phyloP scores from a whole-genome alignment of 2,329 filamentous ascomycete species.

The Colletotrichum nymphaeae region DNA sequence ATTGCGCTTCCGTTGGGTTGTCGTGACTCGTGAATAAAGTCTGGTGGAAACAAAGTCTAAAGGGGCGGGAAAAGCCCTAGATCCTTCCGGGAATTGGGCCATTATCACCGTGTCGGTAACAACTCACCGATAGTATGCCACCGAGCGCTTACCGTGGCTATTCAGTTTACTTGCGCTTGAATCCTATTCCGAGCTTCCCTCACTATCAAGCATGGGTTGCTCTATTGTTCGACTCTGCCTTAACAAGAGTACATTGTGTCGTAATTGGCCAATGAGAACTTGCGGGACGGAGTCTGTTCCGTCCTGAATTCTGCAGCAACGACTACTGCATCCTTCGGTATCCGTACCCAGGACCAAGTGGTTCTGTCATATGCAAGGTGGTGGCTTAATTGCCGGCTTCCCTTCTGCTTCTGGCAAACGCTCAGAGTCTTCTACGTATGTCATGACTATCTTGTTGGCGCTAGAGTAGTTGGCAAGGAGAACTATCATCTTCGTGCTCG shows the following conservation, averaged over 20 bases:
- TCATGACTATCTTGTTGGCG: not conserved
- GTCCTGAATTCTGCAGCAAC: not conserved
- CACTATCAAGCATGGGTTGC: not conserved
- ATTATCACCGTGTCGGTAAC: not conserved
- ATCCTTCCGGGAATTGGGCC: not conserved
- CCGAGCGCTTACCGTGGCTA: not conserved
- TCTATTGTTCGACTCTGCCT: not conserved
- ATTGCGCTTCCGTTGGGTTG: not conserved
- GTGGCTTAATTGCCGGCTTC: constrained; percentile 1
- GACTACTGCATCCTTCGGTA: not conserved
- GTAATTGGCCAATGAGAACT: not conserved
- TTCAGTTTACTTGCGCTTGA: not conserved
- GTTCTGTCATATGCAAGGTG: not conserved
- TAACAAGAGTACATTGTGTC: not conserved
- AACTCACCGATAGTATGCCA: not conserved
- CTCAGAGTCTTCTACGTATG: not conserved
- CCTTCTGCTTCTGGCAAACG: constrained; percentile 5
- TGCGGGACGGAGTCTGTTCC: not conserved
- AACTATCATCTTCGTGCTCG: not conserved
- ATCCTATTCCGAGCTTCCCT: not conserved
- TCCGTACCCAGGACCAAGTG: constrained; percentile 3
- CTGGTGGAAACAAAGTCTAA: not conserved
- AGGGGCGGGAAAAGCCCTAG: not conserved
- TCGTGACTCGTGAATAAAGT: not conserved
- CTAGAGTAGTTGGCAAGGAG: not conserved